Evolutionary conservation across 192 early-diverging fungal species (phyloP).

Genomic region (Jimgerdemannia lactiflua): DNA sequence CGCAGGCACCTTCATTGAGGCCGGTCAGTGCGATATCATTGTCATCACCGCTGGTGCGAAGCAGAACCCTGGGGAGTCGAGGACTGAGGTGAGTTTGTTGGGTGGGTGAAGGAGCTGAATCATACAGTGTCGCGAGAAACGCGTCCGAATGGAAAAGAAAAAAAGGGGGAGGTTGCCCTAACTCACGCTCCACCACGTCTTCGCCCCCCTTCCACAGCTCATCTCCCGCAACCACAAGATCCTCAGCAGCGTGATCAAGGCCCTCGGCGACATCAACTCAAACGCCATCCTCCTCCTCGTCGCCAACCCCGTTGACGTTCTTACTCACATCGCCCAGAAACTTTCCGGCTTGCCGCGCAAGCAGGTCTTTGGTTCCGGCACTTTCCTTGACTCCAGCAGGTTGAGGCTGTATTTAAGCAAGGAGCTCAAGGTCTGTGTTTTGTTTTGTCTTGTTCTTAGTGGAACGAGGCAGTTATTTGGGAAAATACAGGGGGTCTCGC

Average conservation of each 20-base stretch:
- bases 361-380: constrained; percentile 88
- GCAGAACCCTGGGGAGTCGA: constrained; percentile 72
- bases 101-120: background rate
- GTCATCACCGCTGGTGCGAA: constrained; percentile 84
- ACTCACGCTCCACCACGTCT: background rate
- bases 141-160: too few relatives aligned
- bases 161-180: background rate
- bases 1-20: constrained; percentile 60
- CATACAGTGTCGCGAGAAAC: background rate
- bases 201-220: constrained; percentile 30
- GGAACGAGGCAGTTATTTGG: background rate
- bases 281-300: constrained; percentile 74
- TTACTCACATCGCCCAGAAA: constrained; percentile 83
- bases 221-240: constrained; percentile 82
- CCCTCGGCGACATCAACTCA: constrained; percentile 71
- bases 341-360: constrained; percentile 69
- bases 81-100: constrained; percentile 42
- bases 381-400: constrained; percentile 75
- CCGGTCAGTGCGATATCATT: constrained; percentile 81
- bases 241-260: constrained; percentile 64
- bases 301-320: constrained; percentile 82
- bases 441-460: background rate
- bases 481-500: background rate
- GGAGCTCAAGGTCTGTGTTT: constrained; percentile 25
- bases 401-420: constrained; percentile 59